Conservation (phyloP, 2,329 filamentous ascomycete species). For the Fusarium brevicatenulatum region DNA sequence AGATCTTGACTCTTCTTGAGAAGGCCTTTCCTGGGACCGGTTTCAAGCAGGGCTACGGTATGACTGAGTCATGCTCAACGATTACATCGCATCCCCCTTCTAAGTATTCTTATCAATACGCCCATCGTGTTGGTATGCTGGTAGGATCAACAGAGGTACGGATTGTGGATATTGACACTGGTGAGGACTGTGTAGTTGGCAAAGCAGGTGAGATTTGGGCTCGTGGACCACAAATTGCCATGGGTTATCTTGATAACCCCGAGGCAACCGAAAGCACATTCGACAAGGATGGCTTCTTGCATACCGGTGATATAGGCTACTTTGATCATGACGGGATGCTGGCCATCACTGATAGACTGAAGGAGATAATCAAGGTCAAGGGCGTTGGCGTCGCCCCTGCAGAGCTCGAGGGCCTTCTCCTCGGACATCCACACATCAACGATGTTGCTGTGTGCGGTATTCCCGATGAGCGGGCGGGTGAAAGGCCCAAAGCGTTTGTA, state of each 20-base stretch:
- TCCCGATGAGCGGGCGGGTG: not conserved
- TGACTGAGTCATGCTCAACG: conserved; percentile 81
- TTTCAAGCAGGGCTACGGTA: conserved; percentile 71
- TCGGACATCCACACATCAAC: not conserved
- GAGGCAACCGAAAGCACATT: not conserved
- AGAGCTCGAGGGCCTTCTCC: not conserved
- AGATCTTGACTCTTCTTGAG: conserved; percentile 18
- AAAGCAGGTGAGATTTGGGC: conserved; percentile 56
- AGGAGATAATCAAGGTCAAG: conserved; percentile 24
- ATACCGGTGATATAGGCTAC: not conserved
- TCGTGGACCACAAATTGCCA: not conserved
- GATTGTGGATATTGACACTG: conserved; percentile 73
- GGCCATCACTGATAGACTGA: not conserved
- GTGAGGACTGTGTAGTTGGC: conserved; percentile 66
- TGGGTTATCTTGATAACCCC: not conserved
- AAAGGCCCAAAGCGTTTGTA: not conserved
- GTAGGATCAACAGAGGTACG: conserved; percentile 71
- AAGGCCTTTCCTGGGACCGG: conserved; percentile 20
- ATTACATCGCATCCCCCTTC: conserved; percentile 81
- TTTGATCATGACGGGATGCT: not conserved
- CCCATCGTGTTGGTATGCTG: conserved; percentile 13
- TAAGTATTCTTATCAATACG: conserved; percentile 60
- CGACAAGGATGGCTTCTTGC: not conserved
- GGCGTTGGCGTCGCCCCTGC: conserved; percentile 5
- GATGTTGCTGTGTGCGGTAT: not conserved